Base-by-base conservation (phyloP, 2,329 filamentous ascomycete genomes). In the Reticulascus tulasneorum region DNA sequence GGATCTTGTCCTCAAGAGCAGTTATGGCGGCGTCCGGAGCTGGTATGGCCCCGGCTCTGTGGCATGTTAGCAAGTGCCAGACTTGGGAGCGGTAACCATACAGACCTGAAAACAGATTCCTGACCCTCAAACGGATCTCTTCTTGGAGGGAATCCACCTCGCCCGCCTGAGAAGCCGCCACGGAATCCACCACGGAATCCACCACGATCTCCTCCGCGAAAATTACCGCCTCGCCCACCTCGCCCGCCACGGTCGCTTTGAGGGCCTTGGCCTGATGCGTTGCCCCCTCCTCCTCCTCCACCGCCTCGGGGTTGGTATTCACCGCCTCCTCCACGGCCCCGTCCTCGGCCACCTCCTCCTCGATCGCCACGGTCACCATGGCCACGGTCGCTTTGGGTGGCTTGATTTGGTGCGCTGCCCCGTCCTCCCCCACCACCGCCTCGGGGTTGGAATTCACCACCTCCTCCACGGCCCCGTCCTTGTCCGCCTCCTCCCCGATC, bases 1-100 rank as follows among this genome's bases (percentile, higher is more conserved):
- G 41, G 5, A 71, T 52, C 7, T 57, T 47, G 34, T 73, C 46
- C 40, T 74, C 70, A 0, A 73, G 56, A 15, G 59, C 33, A 1
- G 50, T 49, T 20, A 64, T 45, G 9, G 40, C 21, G 13, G 44
- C 16, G 24, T 64, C 57, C 2, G 52, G 52, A 4, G 30, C 37
- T 2, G 51, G 46, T 16, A 46, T 37, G 13, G 30, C 6, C 9
- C 13, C 29, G 16, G 27, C 35, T 32, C 40, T 38, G 11, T 3
- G n/a, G 9, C 8, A n/a, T 18, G 12, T 46, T 33, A 37, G 38
- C 9, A 10, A 26, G 16, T 23, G n/a, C n/a, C n/a, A n/a, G 24
- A 32, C 35, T 18, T 32, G 16, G 20, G 28, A 17, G 33, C 10
- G 15, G 29, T 7, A 15, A n/a, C n/a, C n/a, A n/a, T n/a, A 46